Percentiles rank a stretch among this genome's conserved stretches.
Evolutionary conservation across 2,329 filamentous ascomycete species (phyloP).

Genomic region (Cladophialophora psammophila): DNA sequence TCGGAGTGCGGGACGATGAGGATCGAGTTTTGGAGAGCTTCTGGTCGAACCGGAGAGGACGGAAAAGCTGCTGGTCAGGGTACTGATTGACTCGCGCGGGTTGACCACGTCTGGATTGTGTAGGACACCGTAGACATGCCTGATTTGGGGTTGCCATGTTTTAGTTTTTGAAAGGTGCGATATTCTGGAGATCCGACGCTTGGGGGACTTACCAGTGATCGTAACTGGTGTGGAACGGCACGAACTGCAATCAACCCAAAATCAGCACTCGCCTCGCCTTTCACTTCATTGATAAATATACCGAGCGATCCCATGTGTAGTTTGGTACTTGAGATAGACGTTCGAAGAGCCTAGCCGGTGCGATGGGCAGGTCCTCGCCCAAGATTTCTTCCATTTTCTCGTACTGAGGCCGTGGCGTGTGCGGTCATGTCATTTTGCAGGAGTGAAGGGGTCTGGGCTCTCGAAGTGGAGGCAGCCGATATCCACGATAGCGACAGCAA

Average conservation of each 20-base stretch:
- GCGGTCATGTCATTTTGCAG: conserved; percentile 30
- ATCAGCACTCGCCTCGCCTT: conserved; percentile 13
- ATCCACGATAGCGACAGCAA: conserved; percentile 5
- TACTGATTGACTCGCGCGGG: conserved; percentile 55
- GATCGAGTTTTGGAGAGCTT: conserved; percentile 53
- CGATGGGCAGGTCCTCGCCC: conserved; percentile 58
- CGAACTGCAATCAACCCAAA: conserved; percentile 36
- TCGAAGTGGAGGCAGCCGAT: conserved; percentile 7
- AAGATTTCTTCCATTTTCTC: conserved; percentile 45
- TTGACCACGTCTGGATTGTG: conserved; percentile 60
- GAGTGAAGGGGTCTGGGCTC: conserved; percentile 15
- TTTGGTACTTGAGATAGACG: conserved; percentile 75
- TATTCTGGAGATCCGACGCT: conserved; percentile 47
- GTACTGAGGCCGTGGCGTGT: conserved; percentile 16
- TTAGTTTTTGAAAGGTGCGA: conserved; percentile 46
- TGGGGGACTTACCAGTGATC: conserved; percentile 72
- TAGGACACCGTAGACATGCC: conserved; percentile 68
- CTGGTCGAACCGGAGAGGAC: conserved; percentile 53
- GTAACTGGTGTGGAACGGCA: conserved; percentile 68
- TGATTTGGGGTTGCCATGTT: conserved; percentile 14
- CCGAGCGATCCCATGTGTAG: conserved; percentile 77
- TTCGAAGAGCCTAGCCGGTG: conserved; percentile 74
- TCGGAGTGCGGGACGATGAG: conserved; percentile 49
- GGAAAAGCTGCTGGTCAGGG: conserved; percentile 47
- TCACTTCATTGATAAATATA: conserved; percentile 27